These are phyloP conservation scores for Fusarium lateritium DNA, from an alignment of 2,329 filamentous ascomycete genomes.

Conservation along the genomic window DNA sequence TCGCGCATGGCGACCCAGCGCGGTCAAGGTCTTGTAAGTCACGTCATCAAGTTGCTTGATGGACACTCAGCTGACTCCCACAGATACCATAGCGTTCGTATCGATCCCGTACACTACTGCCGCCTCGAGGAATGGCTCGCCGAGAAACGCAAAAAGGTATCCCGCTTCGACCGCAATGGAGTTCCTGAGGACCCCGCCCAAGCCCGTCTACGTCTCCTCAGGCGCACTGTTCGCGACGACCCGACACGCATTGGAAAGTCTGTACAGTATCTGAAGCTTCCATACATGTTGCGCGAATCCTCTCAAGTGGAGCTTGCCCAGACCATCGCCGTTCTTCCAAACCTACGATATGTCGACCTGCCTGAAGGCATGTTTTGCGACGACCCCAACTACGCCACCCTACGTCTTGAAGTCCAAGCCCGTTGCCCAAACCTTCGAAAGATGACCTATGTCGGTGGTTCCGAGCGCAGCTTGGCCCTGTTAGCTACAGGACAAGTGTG, in stretches of 20 bases:
- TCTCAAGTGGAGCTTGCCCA: slow-evolving; percentile 87
- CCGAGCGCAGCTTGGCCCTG: slow-evolving; percentile 82
- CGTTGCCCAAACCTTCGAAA: slow-evolving; percentile 88
- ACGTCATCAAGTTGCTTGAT: slow-evolving; percentile 6
- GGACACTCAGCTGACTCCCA: slow-evolving; percentile 25
- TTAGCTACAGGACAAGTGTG: slow-evolving; percentile 77
- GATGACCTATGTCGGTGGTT: slow-evolving; percentile 86
- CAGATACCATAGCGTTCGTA: slow-evolving; percentile 90
- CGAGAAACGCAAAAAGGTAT: slow-evolving; percentile 82
- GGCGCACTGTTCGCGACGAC: slow-evolving; percentile 85
- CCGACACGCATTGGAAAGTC: slow-evolving; percentile 75
- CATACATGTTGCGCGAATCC: slow-evolving; percentile 94
- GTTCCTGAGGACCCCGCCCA: slow-evolving; percentile 85
- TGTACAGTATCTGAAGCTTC: slow-evolving; percentile 87
- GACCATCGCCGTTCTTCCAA: slow-evolving; percentile 86
- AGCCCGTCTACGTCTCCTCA: slow-evolving; percentile 82
- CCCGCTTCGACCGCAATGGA: slow-evolving; percentile 81
- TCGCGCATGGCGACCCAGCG: slow-evolving; percentile 76
- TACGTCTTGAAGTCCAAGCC: slow-evolving; percentile 87
- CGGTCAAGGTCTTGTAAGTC: slow-evolving; percentile 73
- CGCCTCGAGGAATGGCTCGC: slow-evolving; percentile 85
- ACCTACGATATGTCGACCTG: slow-evolving; percentile 90
- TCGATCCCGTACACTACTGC: slow-evolving; percentile 96
- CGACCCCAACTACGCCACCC: slow-evolving; percentile 79
- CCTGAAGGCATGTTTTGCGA: slow-evolving; percentile 90